phyloP scores from a whole-genome alignment of 495 filamentous ascomycete genomes.

The Podospora fimiseda region DNA sequence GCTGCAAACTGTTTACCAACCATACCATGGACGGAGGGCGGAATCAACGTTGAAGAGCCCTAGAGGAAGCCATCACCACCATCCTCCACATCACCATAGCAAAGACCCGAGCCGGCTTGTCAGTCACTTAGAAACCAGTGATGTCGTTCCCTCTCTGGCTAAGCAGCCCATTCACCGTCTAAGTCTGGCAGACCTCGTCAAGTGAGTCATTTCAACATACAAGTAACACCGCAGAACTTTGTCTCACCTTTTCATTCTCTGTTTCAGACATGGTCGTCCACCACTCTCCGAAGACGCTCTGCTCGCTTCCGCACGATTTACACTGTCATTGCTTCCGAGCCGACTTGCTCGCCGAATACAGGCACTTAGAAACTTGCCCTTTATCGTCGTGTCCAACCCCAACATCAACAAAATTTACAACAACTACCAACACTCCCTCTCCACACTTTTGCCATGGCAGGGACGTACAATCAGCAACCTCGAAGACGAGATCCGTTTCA shows the following conservation, averaged over 20 bases:
- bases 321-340: slow-evolving; percentile 82
- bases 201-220: slow-evolving; percentile 42
- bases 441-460: slow-evolving; percentile 80
- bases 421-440: slow-evolving; percentile 89
- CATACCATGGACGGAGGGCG: slow-evolving; percentile 1
- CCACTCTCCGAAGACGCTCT: slow-evolving; percentile 75
- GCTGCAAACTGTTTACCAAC: not conserved
- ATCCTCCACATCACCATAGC: not conserved
- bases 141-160: slow-evolving; percentile 72
- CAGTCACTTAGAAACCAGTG: slow-evolving; percentile 35
- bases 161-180: slow-evolving; percentile 71
- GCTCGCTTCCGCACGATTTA: slow-evolving; percentile 87
- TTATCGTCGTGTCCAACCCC: slow-evolving; percentile 94
- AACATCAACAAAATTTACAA: slow-evolving; percentile 88
- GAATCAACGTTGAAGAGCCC: slow-evolving; percentile 12
- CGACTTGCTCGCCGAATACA: slow-evolving; percentile 93
- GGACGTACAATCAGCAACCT: slow-evolving; percentile 67
- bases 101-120: slow-evolving; percentile 1
- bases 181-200: slow-evolving; percentile 81
- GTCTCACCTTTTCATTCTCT: not conserved
- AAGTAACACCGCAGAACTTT: not conserved
- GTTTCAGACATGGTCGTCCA: slow-evolving; percentile 73
- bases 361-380: slow-evolving; percentile 85
- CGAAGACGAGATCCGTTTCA: slow-evolving; percentile 85
- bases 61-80: slow-evolving; percentile 7